Evolutionary conservation across 2,329 filamentous ascomycete genomes (phyloP).

Genomic region (Endocalyx cinctus): DNA sequence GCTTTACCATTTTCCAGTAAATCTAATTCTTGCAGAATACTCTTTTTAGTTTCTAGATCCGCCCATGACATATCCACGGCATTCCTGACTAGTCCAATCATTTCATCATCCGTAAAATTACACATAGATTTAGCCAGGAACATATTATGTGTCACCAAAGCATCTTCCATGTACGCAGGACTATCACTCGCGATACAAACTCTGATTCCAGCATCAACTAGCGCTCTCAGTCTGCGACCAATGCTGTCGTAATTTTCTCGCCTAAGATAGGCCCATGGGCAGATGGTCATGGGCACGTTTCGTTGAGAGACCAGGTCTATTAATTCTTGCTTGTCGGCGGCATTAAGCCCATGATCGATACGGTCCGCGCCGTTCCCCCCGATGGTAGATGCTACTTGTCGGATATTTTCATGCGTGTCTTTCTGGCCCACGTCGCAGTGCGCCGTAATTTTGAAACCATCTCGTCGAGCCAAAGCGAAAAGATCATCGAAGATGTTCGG

Average conservation of each 20-base stretch:
- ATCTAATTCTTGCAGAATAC: slow-evolving; percentile 21
- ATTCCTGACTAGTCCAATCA: slow-evolving; percentile 36
- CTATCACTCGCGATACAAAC: slow-evolving; percentile 45
- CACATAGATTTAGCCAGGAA: slow-evolving; percentile 39
- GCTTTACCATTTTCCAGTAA: no score
- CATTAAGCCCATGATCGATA: slow-evolving; percentile 39
- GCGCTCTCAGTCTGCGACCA: slow-evolving; percentile 37
- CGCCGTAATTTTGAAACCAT: slow-evolving; percentile 41
- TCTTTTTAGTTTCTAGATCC: slow-evolving; percentile 29
- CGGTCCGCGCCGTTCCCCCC: slow-evolving; percentile 31
- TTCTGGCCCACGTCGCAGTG: slow-evolving; percentile 49
- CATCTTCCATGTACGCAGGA: slow-evolving; percentile 44
- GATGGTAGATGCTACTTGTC: no score
- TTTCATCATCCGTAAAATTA: slow-evolving; percentile 34
- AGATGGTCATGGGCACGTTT: slow-evolving; percentile 35
- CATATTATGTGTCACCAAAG: slow-evolving; percentile 43
- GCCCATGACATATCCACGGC: slow-evolving; percentile 45
- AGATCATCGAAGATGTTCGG: slow-evolving; percentile 38
- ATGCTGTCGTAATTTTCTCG: slow-evolving; percentile 36
- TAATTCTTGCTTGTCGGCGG: slow-evolving; percentile 28
- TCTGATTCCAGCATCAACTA: slow-evolving; percentile 40
- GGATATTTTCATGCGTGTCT: slow-evolving; percentile 39
- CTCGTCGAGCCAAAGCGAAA: slow-evolving; percentile 30
- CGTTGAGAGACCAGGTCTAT: slow-evolving; percentile 26
- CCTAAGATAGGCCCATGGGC: slow-evolving; percentile 37